A percentile compares a stretch with the other conserved stretches of the same genome.
These are phyloP conservation scores for Gnomoniopsis sp. DNA, from an alignment of 2,329 filamentous ascomycete genomes.

Conservation along the genomic window DNA sequence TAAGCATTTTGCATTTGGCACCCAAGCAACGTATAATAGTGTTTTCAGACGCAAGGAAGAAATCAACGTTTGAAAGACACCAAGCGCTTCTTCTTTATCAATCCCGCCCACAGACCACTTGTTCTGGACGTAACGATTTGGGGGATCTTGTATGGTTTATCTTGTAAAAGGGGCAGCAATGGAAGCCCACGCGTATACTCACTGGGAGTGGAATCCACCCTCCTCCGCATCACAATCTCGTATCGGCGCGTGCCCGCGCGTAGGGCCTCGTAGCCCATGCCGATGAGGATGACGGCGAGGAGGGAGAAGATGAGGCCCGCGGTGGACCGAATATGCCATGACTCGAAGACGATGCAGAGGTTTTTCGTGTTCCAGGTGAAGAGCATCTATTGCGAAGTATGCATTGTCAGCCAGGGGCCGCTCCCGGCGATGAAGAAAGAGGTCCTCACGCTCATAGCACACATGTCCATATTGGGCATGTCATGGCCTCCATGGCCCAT, in stretches of 20 bases:
- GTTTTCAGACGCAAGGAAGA: background rate
- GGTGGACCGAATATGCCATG: conserved; percentile 80
- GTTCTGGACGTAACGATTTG: background rate
- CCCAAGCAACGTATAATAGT: background rate
- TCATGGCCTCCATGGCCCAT: conserved; percentile 54
- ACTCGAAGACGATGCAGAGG: conserved; percentile 92
- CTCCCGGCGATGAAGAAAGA: background rate
- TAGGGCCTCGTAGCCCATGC: conserved; percentile 89
- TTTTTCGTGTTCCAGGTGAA: conserved; percentile 95
- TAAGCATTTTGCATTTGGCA: conserved; percentile 19
- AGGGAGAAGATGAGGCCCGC: conserved; percentile 78
- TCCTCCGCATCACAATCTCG: conserved; percentile 55
- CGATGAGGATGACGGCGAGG: conserved; percentile 74
- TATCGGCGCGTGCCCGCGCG: conserved; percentile 75
- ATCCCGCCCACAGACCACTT: background rate
- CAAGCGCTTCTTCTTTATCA: background rate
- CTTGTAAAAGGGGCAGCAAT: conserved; percentile 12
- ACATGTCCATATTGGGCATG: conserved; percentile 54
- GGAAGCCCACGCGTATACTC: conserved; percentile 31
- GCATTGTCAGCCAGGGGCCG: conserved; percentile 17
- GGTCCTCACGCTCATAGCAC: conserved; percentile 81
- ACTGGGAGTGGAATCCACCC: conserved; percentile 50
- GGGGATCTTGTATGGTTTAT: conserved; percentile 14
- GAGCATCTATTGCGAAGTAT: conserved; percentile 66
- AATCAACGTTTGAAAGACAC: background rate